These are phyloP conservation scores for Boletellus ananas DNA, from an alignment of 768 basidiomycete genomes.

Conservation along the genomic window DNA sequence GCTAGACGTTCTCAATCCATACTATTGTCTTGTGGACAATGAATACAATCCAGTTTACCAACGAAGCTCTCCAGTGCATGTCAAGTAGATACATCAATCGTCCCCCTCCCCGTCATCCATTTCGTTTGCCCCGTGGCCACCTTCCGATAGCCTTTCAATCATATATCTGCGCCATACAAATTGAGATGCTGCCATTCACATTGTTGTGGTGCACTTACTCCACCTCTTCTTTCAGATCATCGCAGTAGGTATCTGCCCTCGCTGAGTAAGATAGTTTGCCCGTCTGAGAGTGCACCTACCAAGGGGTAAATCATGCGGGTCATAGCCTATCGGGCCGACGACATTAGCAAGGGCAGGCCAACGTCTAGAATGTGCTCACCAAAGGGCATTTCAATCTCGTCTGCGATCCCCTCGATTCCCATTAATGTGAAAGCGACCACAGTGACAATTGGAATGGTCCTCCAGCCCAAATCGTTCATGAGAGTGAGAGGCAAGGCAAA, in stretches of 20 bases:
- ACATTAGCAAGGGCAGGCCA: background rate
- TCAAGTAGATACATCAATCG: conserved; percentile 44
- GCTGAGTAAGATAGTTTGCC: background rate
- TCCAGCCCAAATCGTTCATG: conserved; percentile 78
- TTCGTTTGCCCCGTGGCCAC: conserved; percentile 67
- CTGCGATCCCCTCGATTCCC: conserved; percentile 94
- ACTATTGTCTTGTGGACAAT: background rate
- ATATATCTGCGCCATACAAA: conserved; percentile 48
- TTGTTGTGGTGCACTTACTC: conserved; percentile 46
- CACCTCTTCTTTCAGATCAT: conserved; percentile 82
- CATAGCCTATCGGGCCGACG: conserved; percentile 41
- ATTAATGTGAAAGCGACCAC: conserved; percentile 88
- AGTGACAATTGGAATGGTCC: conserved; percentile 80
- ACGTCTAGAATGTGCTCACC: conserved; percentile 42
- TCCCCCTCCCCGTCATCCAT: conserved; percentile 82
- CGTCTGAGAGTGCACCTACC: conserved; percentile 42
- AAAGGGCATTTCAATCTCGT: conserved; percentile 94
- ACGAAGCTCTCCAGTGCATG: background rate
- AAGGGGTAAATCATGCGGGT: conserved; percentile 68
- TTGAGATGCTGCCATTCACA: conserved; percentile 3
- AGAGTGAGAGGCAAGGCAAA: conserved; percentile 88
- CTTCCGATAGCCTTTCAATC: conserved; percentile 66
- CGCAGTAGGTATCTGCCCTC: conserved; percentile 70
- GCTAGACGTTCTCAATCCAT: conserved; percentile 38
- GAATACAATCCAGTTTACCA: background rate